These are phyloP conservation scores for Apiotrichum porosum DNA, from an alignment of 1,284 basidiomycete species.

Conservation along the genomic window DNA sequence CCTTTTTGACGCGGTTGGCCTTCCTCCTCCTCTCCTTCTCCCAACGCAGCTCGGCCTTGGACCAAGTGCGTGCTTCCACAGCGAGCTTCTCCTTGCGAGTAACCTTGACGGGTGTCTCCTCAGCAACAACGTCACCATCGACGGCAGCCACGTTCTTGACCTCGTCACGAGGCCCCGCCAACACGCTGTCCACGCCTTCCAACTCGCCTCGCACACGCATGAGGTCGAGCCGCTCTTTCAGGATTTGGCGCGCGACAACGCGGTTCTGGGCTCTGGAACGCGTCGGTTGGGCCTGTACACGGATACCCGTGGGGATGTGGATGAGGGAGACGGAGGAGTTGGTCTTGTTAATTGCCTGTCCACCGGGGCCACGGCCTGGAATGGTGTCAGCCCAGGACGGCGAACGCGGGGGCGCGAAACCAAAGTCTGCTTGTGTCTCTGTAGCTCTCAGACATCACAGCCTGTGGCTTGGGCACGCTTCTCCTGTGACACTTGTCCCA, in stretches of 20 bases:
- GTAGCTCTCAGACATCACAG: too few relatives aligned
- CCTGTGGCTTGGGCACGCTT: too few relatives aligned
- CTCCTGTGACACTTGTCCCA: too few relatives aligned
- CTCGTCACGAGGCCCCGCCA: too few relatives aligned
- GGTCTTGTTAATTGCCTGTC: conserved; percentile 51
- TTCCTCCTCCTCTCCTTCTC: conserved; percentile 46
- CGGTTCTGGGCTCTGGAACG: conserved; percentile 49
- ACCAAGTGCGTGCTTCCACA: conserved; percentile 20
- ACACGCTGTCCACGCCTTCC: not conserved
- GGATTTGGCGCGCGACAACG: conserved; percentile 43
- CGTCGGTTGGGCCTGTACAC: conserved; percentile 50
- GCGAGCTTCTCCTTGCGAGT: conserved; percentile 22
- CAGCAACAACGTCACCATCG: not conserved
- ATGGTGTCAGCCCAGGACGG: too few relatives aligned
- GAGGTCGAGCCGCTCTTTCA: conserved; percentile 42
- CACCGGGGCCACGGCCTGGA: conserved; percentile 49
- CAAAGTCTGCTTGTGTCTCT: too few relatives aligned
- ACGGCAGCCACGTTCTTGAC: not conserved
- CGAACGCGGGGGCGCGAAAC: too few relatives aligned
- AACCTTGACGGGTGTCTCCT: not conserved
- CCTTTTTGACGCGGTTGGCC: conserved; percentile 44
- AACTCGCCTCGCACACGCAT: conserved; percentile 25
- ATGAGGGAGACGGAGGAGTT: conserved; percentile 48
- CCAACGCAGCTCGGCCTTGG: conserved; percentile 41
- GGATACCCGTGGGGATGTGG: conserved; percentile 49